Base-by-base conservation (phyloP, 805 yeast genomes). In the Nakazawaea ambrosiae region DNA sequence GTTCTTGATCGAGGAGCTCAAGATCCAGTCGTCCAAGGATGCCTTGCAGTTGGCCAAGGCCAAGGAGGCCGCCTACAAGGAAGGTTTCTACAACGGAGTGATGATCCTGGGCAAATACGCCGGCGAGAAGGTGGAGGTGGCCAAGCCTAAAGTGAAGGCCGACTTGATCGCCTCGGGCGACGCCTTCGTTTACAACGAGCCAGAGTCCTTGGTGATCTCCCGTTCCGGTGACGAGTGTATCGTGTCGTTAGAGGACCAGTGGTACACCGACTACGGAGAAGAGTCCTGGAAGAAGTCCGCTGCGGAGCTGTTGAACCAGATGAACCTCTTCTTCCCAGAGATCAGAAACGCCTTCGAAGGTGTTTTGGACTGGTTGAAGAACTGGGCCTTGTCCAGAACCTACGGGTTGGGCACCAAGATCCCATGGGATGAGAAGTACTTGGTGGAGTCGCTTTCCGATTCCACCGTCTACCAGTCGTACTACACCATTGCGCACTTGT, bases 181-280 rank as follows among this genome's bases (percentile, higher is more conserved):
- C 30, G 96, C 96, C 2, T 86, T 92, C 51, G 81, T 80, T 35
- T 92, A 92, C 71, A 81, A 81, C 51, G 98, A 92, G 69, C 98
- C 98, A 31, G 98, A 92, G 65, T 75, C 81, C 30, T 66, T 68
- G 30, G 96, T 92, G 33, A 73, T 86, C 33, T 90, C 97, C 12
- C 83, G 98, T 66, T 86, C 96, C 30, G 97, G 97, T 49, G 98
- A 92, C 58, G 87, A 80, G 42, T 92, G 98, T 73, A 79, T 90
- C 51, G 98, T 92, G 28, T 87, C 97, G 5, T 74, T 92, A 36
- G 97, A 94, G 65, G 97, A 92, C 64, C 98, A 92, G 70, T 92
- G 98, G 98, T 92, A 78, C 62, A 74, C 86, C 51, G 97, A 92
- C 60, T 92, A 92, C 54, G 98, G 98, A 72, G 98, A 92, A 73